These are phyloP conservation scores for Sergeia podlipaevii DNA, from an alignment of 208 protist genomes.

Conservation along the genomic window DNA sequence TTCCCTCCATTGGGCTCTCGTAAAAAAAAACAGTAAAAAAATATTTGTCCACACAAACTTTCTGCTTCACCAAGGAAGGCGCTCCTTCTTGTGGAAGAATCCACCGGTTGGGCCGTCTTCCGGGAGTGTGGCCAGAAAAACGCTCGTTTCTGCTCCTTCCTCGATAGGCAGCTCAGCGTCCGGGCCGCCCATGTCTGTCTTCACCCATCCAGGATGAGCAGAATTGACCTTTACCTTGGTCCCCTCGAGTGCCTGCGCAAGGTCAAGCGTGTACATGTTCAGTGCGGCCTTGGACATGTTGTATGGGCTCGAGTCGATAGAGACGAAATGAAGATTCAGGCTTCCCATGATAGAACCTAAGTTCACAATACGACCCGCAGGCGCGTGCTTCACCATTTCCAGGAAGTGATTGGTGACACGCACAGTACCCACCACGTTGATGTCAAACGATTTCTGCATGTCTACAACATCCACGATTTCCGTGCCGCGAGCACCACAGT, in stretches of 20 bases:
- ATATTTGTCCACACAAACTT: too few relatives aligned
- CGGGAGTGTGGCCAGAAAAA: slow-evolving; percentile 74
- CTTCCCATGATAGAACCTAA: slow-evolving; percentile 66
- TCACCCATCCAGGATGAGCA: slow-evolving; percentile 66
- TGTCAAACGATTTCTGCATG: slow-evolving; percentile 40
- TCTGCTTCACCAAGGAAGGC: slow-evolving; percentile 57
- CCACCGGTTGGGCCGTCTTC: slow-evolving; percentile 64
- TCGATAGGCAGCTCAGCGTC: slow-evolving; percentile 35
- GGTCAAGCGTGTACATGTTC: slow-evolving; percentile 82
- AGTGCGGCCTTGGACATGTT: slow-evolving; percentile 67
- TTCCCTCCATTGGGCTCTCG: too few relatives aligned
- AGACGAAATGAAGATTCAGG: slow-evolving; percentile 14
- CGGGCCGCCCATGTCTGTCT: slow-evolving; percentile 66
- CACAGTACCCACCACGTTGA: slow-evolving; percentile 54
- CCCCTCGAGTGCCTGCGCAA: slow-evolving; percentile 44
- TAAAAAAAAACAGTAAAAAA: too few relatives aligned
- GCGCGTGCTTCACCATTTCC: slow-evolving; percentile 47
- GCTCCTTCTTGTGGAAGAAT: slow-evolving; percentile 73
- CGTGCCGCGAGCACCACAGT: slow-evolving; percentile 10
- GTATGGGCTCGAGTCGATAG: slow-evolving; percentile 33
- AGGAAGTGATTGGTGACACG: slow-evolving; percentile 69
- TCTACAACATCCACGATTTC: slow-evolving; percentile 27
- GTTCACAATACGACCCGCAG: slow-evolving; percentile 70
- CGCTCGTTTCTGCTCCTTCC: slow-evolving; percentile 66
- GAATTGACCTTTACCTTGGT: slow-evolving; percentile 61